A percentile compares a stretch with the other conserved stretches of the same genome.
These are phyloP conservation scores for Phlegmacium glaucopus DNA, from an alignment of 768 basidiomycete genomes.

Conservation along the genomic window DNA sequence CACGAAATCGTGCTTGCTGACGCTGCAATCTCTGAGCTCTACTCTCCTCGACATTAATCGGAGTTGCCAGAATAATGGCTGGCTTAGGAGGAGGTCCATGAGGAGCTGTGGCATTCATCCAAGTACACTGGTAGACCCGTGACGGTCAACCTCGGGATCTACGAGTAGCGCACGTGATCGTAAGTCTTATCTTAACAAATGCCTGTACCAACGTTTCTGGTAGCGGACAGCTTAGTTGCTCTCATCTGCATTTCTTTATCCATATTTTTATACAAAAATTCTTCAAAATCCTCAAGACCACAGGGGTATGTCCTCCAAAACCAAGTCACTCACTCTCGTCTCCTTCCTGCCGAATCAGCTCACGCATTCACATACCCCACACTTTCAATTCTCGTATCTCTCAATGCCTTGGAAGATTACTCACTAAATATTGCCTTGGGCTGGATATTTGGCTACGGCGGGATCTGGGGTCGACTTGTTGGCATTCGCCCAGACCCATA, in stretches of 20 bases:
- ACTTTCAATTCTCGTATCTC: slow-evolving; percentile 50
- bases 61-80: slow-evolving; percentile 19
- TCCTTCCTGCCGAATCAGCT: slow-evolving; percentile 41
- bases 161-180: too few species aligned
- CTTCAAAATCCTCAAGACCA: not conserved
- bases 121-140: too few species aligned
- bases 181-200: too few species aligned
- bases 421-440: slow-evolving; percentile 44
- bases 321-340: slow-evolving; percentile 49
- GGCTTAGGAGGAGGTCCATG: slow-evolving; percentile 16
- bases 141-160: too few species aligned
- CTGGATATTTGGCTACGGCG: slow-evolving; percentile 54
- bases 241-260: slow-evolving; percentile 12
- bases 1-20: slow-evolving; percentile 64
- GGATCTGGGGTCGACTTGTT: slow-evolving; percentile 38
- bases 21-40: slow-evolving; percentile 56
- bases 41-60: slow-evolving; percentile 52
- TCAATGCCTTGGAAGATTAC: slow-evolving; percentile 48
- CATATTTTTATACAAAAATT: slow-evolving; percentile 8
- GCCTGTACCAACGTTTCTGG: not conserved
- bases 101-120: slow-evolving; percentile 5
- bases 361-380: slow-evolving; percentile 64
- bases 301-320: slow-evolving; percentile 47
- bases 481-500: slow-evolving; percentile 46
- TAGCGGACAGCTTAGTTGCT: slow-evolving; percentile 8